A percentile compares a stretch with the other conserved stretches of the same genome.
Conservation (phyloP, 345 rosid species). For the Boechera divaricarpa region DNA sequence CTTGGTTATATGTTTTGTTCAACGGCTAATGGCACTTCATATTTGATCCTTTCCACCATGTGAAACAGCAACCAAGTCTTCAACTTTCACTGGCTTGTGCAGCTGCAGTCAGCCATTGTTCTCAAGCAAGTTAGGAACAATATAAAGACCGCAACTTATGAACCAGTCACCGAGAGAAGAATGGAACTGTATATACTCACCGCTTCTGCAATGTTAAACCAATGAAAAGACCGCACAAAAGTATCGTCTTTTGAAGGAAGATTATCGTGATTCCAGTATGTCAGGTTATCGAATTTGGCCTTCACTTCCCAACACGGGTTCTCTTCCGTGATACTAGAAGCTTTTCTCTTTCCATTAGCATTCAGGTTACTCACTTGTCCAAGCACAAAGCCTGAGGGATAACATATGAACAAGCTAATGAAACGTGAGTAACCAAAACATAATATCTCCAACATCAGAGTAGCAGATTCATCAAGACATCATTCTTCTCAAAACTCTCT, state of each 20-base stretch:
- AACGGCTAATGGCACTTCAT: conserved; percentile 6
- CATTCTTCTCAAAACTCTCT: not conserved
- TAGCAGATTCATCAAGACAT: conserved; percentile 20
- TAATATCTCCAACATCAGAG: not conserved
- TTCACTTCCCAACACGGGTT: conserved; percentile 67
- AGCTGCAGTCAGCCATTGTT: conserved; percentile 55
- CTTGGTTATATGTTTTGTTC: conserved; percentile 2
- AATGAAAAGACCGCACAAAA: conserved; percentile 72
- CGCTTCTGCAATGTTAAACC: conserved; percentile 73
- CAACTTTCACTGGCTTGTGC: conserved; percentile 69
- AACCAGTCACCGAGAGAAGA: not conserved
- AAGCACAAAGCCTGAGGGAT: conserved; percentile 67
- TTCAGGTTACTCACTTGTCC: conserved; percentile 56
- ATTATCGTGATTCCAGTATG: conserved; percentile 89
- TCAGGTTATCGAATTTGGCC: conserved; percentile 72
- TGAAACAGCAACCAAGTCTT: conserved; percentile 60
- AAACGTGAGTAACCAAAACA: conserved; percentile 4
- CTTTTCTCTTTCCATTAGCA: conserved; percentile 55
- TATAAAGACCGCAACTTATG: not conserved
- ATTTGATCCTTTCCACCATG: not conserved
- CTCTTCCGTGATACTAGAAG: conserved; percentile 47
- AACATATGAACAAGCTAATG: conserved; percentile 16
- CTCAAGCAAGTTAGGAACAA: conserved; percentile 5
- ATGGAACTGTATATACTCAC: conserved; percentile 51
- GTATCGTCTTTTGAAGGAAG: conserved; percentile 82